phyloP scores from a whole-genome alignment of 2,329 filamentous ascomycete genomes.

The Trichoderma koningiopsis region DNA sequence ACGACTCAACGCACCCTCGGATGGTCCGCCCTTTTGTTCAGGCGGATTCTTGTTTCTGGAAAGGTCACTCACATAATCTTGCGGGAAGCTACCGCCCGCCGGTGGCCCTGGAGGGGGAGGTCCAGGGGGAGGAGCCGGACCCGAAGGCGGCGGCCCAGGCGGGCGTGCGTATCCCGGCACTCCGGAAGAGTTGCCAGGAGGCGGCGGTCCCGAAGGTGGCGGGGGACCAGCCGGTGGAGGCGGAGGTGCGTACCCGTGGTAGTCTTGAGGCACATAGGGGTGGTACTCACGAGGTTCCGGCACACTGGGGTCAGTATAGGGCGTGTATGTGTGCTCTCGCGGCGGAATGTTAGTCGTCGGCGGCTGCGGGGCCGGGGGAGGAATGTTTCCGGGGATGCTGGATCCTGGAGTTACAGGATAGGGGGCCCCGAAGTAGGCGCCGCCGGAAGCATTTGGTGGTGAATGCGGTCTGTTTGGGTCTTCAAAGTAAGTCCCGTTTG shows the following conservation, averaged over 20 bases:
- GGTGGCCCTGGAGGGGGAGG: slow-evolving; percentile 38
- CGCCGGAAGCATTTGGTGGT: slow-evolving; percentile 55
- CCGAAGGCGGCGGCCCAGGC: slow-evolving; percentile 36
- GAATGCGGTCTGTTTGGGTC: slow-evolving; percentile 45
- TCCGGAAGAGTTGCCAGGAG: slow-evolving; percentile 8
- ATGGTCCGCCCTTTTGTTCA: slow-evolving; percentile 29
- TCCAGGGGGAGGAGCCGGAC: slow-evolving; percentile 36
- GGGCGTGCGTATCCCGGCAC: slow-evolving; percentile 25
- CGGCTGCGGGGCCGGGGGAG: slow-evolving; percentile 1
- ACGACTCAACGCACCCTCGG: slow-evolving; percentile 44
- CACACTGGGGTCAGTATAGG: slow-evolving; percentile 35
- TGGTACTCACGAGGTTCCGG: slow-evolving; percentile 40
- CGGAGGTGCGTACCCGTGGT: slow-evolving; percentile 45
- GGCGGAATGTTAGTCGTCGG: neutral
- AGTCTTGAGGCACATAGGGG: slow-evolving; percentile 48
- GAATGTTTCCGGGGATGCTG: slow-evolving; percentile 32
- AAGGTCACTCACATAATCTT: slow-evolving; percentile 50
- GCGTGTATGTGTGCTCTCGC: slow-evolving; percentile 34
- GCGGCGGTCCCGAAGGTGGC: slow-evolving; percentile 23
- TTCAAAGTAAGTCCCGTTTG: slow-evolving; percentile 41
- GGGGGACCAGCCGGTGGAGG: slow-evolving; percentile 41
- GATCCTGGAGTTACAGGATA: slow-evolving; percentile 39
- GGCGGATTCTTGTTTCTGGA: slow-evolving; percentile 35
- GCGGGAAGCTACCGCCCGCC: slow-evolving; percentile 39
- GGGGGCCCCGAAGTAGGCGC: slow-evolving; percentile 48